Evolutionary conservation across 345 rosid species (phyloP).

Genomic region (Trapa bicornis): DNA sequence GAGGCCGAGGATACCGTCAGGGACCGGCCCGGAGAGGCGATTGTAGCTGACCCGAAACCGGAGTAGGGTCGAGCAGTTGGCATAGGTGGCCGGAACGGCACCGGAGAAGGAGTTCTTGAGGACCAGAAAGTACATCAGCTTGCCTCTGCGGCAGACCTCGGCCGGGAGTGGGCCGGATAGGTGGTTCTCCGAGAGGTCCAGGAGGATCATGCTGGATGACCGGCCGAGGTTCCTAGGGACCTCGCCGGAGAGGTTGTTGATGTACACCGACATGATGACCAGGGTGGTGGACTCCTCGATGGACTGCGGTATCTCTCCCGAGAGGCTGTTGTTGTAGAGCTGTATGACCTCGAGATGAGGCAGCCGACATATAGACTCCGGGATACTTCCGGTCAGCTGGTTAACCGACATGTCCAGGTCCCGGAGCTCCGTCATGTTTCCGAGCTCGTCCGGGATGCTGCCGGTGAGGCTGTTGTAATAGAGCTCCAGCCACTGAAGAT

Average conservation of each 20-base stretch:
- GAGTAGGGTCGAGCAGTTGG: constrained; percentile 47
- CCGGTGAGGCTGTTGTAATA: constrained; percentile 75
- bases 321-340: constrained; percentile 84
- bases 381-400: constrained; percentile 56
- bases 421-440: constrained; percentile 65
- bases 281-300: constrained; percentile 54
- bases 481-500: constrained; percentile 67
- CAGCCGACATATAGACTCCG: constrained; percentile 63
- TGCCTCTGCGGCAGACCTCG: constrained; percentile 60
- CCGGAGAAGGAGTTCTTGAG: constrained; percentile 62
- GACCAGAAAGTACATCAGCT: constrained; percentile 60
- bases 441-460: constrained; percentile 65
- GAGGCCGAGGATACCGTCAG: constrained; percentile 49
- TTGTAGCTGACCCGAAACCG: constrained; percentile 75
- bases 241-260: constrained; percentile 60
- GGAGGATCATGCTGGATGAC: constrained; percentile 37
- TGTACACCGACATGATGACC: constrained; percentile 55
- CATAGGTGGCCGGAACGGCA: constrained; percentile 44
- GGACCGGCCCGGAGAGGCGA: constrained; percentile 47
- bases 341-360: constrained; percentile 66
- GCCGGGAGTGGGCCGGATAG: constrained; percentile 64
- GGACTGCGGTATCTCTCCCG: constrained; percentile 60
- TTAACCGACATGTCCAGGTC: constrained; percentile 90
- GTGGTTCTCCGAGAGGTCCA: constrained; percentile 72
- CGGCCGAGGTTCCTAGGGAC: constrained; percentile 56